Conservation (phyloP, 1,284 basidiomycete genomes). For the Gymnopus androsaceus region DNA sequence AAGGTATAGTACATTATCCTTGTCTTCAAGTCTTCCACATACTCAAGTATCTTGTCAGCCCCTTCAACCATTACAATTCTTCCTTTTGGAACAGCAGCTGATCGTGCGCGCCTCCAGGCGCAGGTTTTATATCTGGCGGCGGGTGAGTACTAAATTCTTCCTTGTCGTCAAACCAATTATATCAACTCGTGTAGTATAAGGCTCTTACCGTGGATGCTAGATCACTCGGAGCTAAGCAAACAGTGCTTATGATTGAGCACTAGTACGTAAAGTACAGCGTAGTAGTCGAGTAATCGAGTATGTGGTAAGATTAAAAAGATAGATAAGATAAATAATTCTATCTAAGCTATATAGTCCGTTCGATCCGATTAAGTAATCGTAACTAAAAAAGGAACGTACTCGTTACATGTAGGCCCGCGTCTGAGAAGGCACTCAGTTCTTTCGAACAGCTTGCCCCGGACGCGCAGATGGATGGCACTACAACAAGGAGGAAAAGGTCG, state of each 20-base stretch:
- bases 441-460: constrained; percentile 78
- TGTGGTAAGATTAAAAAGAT: too few relatives aligned
- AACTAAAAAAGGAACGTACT: too few relatives aligned
- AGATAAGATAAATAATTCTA: too few relatives aligned
- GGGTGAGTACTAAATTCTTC: constrained; percentile 76
- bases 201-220: too few relatives aligned
- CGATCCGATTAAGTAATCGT: too few relatives aligned
- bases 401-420: constrained; percentile 72
- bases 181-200: too few relatives aligned
- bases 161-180: too few relatives aligned
- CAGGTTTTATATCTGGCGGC: constrained; percentile 86
- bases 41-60: neutral
- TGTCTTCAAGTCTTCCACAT: neutral
- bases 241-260: too few relatives aligned
- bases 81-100: constrained; percentile 64
- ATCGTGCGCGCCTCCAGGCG: constrained; percentile 70
- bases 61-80: constrained; percentile 85
- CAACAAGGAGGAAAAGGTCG: constrained; percentile 69
- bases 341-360: too few relatives aligned
- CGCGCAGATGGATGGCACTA: constrained; percentile 83
- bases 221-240: too few relatives aligned
- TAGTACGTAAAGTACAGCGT: too few relatives aligned
- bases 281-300: too few relatives aligned
- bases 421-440: constrained; percentile 67
- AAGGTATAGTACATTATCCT: constrained; percentile 51